These are phyloP conservation scores for Oxalis stricta DNA, from an alignment of 441 rosid genomes.

Conservation along the genomic window DNA sequence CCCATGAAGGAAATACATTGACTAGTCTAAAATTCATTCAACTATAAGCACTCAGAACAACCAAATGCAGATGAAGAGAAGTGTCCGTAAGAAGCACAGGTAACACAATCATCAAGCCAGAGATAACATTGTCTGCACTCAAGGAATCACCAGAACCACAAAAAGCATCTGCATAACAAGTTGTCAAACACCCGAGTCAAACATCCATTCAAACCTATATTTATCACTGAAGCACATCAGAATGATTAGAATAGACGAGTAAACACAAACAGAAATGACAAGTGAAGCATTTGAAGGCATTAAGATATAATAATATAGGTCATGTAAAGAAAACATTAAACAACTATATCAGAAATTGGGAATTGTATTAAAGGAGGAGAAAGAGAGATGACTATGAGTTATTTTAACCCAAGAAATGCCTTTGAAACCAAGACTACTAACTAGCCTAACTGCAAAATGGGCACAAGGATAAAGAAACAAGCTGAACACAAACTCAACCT, in stretches of 20 bases:
- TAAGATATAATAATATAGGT: no score
- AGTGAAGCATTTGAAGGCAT: no score
- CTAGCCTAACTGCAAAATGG: no score
- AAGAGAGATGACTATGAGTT: no score
- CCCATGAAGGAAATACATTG: slow-evolving; percentile 9
- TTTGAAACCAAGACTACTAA: no score
- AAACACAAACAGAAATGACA: slow-evolving; percentile 17
- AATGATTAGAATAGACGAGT: no score
- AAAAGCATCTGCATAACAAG: slow-evolving; percentile 82
- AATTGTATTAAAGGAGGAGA: no score
- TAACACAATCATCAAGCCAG: slow-evolving; percentile 63
- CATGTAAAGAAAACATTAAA: no score
- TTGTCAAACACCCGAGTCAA: slow-evolving; percentile 92
- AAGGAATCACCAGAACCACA: slow-evolving; percentile 90
- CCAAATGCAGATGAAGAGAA: slow-evolving; percentile 53
- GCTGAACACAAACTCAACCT: no score
- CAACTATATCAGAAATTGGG: no score
- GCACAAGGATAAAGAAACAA: no score
- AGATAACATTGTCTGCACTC: slow-evolving; percentile 68
- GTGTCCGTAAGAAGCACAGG: slow-evolving; percentile 59
- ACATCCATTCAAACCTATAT: slow-evolving; percentile 61
- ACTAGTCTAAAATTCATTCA: slow-evolving; percentile 21
- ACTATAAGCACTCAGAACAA: slow-evolving; percentile 28
- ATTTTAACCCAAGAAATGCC: no score
- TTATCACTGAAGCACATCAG: slow-evolving; percentile 38